These are phyloP conservation scores for Orychophragmus violaceus DNA, from an alignment of 345 rosid species.

Conservation along the genomic window DNA sequence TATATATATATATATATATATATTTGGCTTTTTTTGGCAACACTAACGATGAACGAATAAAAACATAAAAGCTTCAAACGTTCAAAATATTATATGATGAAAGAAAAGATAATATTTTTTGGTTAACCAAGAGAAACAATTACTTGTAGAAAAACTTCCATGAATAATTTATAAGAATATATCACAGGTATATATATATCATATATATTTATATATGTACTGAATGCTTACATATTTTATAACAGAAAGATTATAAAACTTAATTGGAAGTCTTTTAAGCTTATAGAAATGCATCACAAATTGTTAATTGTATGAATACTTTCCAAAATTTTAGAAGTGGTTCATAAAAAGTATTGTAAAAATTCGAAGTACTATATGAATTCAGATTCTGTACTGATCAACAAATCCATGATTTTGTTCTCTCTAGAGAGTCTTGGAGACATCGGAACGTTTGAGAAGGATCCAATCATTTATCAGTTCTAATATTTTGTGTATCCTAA, in stretches of 20 bases:
- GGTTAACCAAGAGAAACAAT: background rate
- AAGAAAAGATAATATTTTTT: background rate
- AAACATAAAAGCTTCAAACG: background rate
- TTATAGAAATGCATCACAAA: background rate
- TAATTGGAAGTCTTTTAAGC: background rate
- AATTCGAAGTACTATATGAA: background rate
- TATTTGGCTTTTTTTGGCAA: too few relatives aligned
- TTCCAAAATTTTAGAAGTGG: background rate
- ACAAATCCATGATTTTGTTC: background rate
- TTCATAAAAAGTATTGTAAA: too few relatives aligned
- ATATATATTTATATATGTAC: too few relatives aligned
- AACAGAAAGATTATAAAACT: too few relatives aligned
- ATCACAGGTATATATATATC: too few relatives aligned
- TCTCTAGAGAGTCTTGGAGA: background rate
- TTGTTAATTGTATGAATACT: background rate
- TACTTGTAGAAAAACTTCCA: background rate
- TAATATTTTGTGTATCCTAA: background rate
- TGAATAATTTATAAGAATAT: too few relatives aligned
- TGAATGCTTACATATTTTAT: too few relatives aligned
- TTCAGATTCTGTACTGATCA: background rate
- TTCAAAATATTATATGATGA: background rate
- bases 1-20: too few relatives aligned
- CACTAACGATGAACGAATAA: background rate
- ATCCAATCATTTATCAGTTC: background rate
- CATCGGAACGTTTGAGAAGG: background rate